A percentile compares a stretch with the other conserved stretches of the same genome.
Conservation (phyloP, 2,329 filamentous ascomycete genomes). For the Botrytis cinerea region DNA sequence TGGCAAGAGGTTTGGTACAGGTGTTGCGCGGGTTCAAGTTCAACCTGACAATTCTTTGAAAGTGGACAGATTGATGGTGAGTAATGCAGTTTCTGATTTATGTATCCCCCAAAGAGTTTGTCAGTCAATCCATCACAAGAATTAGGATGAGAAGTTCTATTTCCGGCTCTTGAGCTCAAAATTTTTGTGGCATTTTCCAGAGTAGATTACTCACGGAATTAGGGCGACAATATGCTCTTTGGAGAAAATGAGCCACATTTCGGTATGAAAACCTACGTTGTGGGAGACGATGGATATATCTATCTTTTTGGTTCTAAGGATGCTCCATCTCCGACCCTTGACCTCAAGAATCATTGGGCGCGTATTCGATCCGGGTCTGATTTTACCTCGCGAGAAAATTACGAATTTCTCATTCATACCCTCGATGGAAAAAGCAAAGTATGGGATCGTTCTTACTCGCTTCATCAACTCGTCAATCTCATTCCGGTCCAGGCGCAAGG, state of each 20-base stretch:
- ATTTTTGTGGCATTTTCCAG: neutral
- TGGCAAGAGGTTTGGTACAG: conserved; percentile 3
- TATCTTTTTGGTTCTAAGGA: conserved; percentile 17
- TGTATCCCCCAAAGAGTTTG: too few relatives aligned
- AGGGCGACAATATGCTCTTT: conserved; percentile 3
- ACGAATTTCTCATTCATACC: conserved; percentile 17
- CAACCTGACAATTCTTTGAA: conserved; percentile 9
- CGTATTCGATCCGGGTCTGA: neutral
- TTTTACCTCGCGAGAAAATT: conserved; percentile 13
- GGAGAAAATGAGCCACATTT: conserved; percentile 15
- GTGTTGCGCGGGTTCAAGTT: conserved; percentile 10
- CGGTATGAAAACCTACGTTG: conserved; percentile 4
- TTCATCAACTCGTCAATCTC: conserved; percentile 4
- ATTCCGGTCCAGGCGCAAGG: conserved; percentile 12
- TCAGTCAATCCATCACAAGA: neutral
- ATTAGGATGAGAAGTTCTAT: neutral
- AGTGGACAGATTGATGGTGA: conserved; percentile 17
- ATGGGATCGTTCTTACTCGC: conserved; percentile 13
- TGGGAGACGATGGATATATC: neutral
- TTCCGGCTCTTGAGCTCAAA: neutral
- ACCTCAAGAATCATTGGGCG: conserved; percentile 15
- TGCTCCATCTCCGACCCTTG: conserved; percentile 12
- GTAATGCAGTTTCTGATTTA: neutral
- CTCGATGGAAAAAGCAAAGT: conserved; percentile 12
- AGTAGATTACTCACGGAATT: neutral